Percentiles rank a stretch among this genome's conserved stretches.
These are phyloP conservation scores for Suillus bovinus DNA, from an alignment of 768 basidiomycete species.

Conservation along the genomic window DNA sequence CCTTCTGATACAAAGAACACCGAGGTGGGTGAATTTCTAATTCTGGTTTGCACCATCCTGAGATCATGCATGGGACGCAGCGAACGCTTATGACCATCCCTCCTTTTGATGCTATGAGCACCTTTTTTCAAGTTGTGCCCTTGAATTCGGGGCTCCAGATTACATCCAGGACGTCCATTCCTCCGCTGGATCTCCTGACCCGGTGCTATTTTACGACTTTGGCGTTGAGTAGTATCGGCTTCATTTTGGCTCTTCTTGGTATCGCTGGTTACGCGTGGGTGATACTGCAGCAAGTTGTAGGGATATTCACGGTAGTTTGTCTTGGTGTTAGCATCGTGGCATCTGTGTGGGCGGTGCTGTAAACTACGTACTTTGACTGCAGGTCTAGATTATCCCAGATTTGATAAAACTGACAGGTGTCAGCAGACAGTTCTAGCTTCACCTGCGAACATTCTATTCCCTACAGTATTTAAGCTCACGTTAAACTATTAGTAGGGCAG, in stretches of 20 bases:
- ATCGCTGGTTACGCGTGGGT: slow-evolving; percentile 28
- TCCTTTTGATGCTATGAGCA: neutral
- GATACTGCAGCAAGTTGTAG: slow-evolving; percentile 22
- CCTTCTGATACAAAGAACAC: neutral
- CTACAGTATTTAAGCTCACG: too few relatives aligned
- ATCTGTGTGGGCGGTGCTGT: slow-evolving; percentile 27
- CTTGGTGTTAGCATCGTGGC: slow-evolving; percentile 22
- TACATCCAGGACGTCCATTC: neutral
- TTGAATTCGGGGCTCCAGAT: neutral
- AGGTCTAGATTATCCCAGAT: too few relatives aligned
- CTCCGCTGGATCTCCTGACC: slow-evolving; percentile 23
- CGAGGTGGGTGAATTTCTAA: neutral
- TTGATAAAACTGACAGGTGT: too few relatives aligned
- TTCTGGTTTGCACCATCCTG: neutral
- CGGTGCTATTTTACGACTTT: slow-evolving; percentile 31
- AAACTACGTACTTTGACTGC: neutral
- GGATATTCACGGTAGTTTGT: slow-evolving; percentile 29
- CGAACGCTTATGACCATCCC: neutral
- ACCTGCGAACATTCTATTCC: too few relatives aligned
- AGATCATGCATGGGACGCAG: too few relatives aligned
- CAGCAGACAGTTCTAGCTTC: too few relatives aligned
- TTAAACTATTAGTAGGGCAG: too few relatives aligned
- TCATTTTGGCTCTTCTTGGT: slow-evolving; percentile 26
- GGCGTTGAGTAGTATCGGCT: slow-evolving; percentile 24
- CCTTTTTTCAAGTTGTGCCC: neutral